These are phyloP conservation scores for Pisolithus tinctorius DNA, from an alignment of 768 basidiomycete genomes.

Conservation along the genomic window DNA sequence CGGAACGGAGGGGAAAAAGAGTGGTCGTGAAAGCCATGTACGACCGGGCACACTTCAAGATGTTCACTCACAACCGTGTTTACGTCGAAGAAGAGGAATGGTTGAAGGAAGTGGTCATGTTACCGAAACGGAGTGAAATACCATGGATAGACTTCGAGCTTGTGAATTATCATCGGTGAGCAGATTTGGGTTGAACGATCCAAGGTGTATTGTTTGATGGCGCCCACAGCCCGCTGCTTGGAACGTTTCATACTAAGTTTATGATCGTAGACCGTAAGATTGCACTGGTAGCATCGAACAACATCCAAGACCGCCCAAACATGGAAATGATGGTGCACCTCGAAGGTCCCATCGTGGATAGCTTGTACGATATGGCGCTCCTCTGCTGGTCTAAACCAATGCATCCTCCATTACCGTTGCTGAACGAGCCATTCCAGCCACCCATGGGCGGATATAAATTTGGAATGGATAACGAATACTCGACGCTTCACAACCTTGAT, in stretches of 20 bases:
- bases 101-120: constrained; percentile 36
- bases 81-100: constrained; percentile 41
- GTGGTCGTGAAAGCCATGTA: constrained; percentile 65
- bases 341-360: constrained; percentile 64
- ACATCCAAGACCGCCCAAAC: constrained; percentile 54
- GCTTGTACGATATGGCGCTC: constrained; percentile 63
- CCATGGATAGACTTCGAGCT: constrained; percentile 56
- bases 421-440: constrained; percentile 25
- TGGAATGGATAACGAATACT: constrained; percentile 26
- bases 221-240: constrained; percentile 38
- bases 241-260: constrained; percentile 70
- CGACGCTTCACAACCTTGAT: constrained; percentile 23
- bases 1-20: constrained; percentile 37
- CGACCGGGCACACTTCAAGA: constrained; percentile 57
- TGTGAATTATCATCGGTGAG: constrained; percentile 44
- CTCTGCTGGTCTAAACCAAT: constrained; percentile 51
- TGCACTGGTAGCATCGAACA: constrained; percentile 60
- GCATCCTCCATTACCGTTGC: constrained; percentile 38
- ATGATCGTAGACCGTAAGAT: constrained; percentile 64
- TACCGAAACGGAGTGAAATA: constrained; percentile 50
- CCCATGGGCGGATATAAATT: constrained; percentile 33
- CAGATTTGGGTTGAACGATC: background rate
- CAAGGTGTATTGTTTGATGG: background rate
- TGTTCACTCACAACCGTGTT: constrained; percentile 39
- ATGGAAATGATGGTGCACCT: constrained; percentile 62